phyloP scores from a whole-genome alignment of 768 basidiomycete species.

The Lentinula sp. region DNA sequence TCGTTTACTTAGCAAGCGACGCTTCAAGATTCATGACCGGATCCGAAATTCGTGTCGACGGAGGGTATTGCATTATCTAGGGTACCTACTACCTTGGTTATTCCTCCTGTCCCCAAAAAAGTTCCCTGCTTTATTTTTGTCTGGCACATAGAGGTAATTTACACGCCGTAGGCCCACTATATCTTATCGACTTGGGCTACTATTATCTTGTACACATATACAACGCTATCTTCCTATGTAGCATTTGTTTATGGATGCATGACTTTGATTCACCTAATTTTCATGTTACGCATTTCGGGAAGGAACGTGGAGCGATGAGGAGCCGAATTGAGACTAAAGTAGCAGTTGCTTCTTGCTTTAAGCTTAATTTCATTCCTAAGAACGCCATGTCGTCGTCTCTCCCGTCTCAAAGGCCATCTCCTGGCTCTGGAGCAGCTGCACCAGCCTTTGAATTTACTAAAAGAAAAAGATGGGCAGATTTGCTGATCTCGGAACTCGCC shows the following conservation, averaged over 20 bases:
- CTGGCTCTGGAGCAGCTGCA: neutral
- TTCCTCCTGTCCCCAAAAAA: neutral
- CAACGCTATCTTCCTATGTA: neutral
- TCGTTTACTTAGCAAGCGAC: conserved; percentile 88
- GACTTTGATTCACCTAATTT: too few species aligned
- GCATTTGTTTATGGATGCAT: neutral
- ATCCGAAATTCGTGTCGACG: conserved; percentile 79
- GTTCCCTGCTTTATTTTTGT: neutral
- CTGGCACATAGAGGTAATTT: conserved; percentile 7
- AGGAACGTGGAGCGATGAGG: neutral
- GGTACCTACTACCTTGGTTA: neutral
- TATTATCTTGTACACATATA: neutral
- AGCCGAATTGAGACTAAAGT: neutral
- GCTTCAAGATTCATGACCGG: conserved; percentile 90
- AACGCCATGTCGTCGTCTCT: neutral
- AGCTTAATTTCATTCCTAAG: neutral
- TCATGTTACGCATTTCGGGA: neutral
- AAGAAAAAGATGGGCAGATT: conserved; percentile 81
- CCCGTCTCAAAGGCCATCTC: neutral
- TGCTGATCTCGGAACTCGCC: conserved; percentile 69
- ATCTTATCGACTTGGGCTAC: neutral
- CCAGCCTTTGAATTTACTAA: conserved; percentile 77
- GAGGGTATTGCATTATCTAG: conserved; percentile 77
- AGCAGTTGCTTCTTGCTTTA: neutral
- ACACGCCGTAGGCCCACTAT: neutral